phyloP scores from a whole-genome alignment of 2,329 filamentous ascomycete species.

The Alternaria triticimaculans region DNA sequence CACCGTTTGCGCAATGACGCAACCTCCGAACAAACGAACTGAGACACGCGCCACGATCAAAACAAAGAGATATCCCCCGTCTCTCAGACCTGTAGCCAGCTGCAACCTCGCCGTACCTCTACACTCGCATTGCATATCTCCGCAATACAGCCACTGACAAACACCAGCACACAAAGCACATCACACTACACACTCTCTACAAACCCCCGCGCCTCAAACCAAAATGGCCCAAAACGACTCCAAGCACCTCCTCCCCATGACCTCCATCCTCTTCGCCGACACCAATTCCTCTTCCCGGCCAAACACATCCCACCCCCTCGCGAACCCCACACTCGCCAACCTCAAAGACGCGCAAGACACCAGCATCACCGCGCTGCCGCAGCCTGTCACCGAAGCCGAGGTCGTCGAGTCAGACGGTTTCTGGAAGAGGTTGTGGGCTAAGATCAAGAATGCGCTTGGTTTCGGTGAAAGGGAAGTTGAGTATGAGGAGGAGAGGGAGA shows the following conservation, averaged over 20 bases:
- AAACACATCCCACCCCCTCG: not conserved
- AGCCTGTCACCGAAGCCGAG: not conserved
- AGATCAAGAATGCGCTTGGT: not conserved
- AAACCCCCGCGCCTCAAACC: rapidly evolving
- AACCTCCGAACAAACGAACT: not conserved
- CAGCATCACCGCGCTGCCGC: slow-evolving; percentile 18
- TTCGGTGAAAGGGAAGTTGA: not conserved
- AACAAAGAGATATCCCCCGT: rapidly evolving
- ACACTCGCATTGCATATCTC: not conserved
- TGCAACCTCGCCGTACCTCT: not conserved
- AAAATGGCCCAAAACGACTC: slow-evolving; percentile 5
- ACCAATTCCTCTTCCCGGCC: not conserved
- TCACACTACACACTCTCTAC: not conserved
- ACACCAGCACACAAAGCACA: not conserved
- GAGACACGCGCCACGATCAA: not conserved
- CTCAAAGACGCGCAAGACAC: slow-evolving; percentile 14
- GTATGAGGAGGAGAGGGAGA: not conserved
- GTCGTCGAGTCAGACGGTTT: not conserved
- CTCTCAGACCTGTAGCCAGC: not conserved
- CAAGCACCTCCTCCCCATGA: slow-evolving; percentile 17
- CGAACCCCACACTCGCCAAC: slow-evolving; percentile 9
- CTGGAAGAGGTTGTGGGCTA: not conserved
- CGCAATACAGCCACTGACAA: not conserved
- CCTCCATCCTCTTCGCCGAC: slow-evolving; percentile 12
- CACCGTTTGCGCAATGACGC: slow-evolving; percentile 2